Conservation (phyloP, 2,329 filamentous ascomycete species). For the Claviceps lovelessii region DNA sequence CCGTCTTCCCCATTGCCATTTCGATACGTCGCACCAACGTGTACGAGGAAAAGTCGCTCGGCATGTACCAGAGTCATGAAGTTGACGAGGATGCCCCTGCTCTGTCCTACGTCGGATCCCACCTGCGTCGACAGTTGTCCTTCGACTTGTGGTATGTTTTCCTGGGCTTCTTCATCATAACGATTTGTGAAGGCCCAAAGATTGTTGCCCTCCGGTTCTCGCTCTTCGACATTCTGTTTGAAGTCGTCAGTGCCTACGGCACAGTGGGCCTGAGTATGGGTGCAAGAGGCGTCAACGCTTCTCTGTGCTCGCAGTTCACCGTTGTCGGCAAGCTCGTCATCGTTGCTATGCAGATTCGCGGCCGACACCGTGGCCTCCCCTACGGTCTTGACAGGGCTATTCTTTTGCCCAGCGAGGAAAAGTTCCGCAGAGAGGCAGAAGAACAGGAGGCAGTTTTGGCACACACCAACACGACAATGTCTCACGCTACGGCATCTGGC, state of each 20-base stretch:
- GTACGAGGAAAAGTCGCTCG: constrained; percentile 80
- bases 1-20: constrained; percentile 91
- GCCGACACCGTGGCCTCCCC: constrained; percentile 52
- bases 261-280: constrained; percentile 87
- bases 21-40: constrained; percentile 89
- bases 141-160: constrained; percentile 98
- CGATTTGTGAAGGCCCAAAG: constrained; percentile 67
- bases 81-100: constrained; percentile 41
- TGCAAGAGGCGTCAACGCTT: constrained; percentile 60
- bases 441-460: constrained; percentile 27
- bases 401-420: constrained; percentile 41
- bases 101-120: constrained; percentile 75
- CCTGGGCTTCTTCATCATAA: constrained; percentile 80
- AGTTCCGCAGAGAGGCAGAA: constrained; percentile 38
- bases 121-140: constrained; percentile 83
- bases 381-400: constrained; percentile 52
- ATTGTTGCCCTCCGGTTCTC: constrained; percentile 51
- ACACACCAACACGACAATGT: constrained; percentile 22
- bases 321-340: constrained; percentile 57
- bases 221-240: constrained; percentile 61
- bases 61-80: constrained; percentile 46
- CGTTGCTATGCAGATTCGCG: constrained; percentile 55
- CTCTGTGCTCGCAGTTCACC: constrained; percentile 70
- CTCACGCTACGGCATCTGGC: constrained; percentile 18
- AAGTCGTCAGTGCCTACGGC: constrained; percentile 81